A percentile compares a stretch with the other conserved stretches of the same genome.
These are phyloP conservation scores for Escovopsis sp. DNA, from an alignment of 2,329 filamentous ascomycete genomes.

Conservation along the genomic window DNA sequence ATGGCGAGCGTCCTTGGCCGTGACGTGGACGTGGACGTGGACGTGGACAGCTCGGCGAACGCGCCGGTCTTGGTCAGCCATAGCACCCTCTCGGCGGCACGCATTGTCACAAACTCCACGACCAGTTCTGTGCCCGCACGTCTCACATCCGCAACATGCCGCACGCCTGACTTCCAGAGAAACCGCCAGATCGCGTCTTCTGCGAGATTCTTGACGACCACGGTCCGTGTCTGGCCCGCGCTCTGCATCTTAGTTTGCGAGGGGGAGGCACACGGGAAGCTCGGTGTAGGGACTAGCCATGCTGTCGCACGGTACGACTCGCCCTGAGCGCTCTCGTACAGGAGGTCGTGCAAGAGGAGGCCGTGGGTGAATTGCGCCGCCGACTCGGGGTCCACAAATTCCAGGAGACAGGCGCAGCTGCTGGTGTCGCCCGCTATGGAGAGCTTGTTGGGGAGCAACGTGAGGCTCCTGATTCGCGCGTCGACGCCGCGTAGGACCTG, in stretches of 20 bases:
- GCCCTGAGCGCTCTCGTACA: neutral
- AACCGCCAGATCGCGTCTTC: constrained; percentile 9
- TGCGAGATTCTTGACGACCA: constrained; percentile 10
- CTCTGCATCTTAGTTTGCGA: neutral
- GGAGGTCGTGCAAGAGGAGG: neutral
- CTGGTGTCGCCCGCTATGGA: neutral
- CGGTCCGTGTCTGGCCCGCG: constrained; percentile 1
- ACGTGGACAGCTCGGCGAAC: no score
- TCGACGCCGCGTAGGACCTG: constrained; percentile 23
- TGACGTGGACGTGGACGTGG: neutral
- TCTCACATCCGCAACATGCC: constrained; percentile 3
- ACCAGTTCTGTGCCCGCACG: neutral
- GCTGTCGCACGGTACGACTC: neutral
- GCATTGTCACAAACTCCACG: constrained; percentile 9
- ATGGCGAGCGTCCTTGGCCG: neutral
- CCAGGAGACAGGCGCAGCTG: constrained; percentile 7
- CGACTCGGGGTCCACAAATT: constrained; percentile 7
- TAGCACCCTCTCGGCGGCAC: constrained; percentile 2
- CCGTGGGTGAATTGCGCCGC: neutral
- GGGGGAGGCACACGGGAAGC: neutral
- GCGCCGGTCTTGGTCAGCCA: neutral
- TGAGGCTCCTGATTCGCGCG: constrained; percentile 6
- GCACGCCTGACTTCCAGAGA: constrained; percentile 5
- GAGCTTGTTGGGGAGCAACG: constrained; percentile 1
- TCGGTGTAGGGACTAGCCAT: constrained; percentile 6